A percentile compares a stretch with the other conserved stretches of the same genome.
These are phyloP conservation scores for Lactuca saligna DNA, from an alignment of 129 eudicot genomes.

Conservation along the genomic window DNA sequence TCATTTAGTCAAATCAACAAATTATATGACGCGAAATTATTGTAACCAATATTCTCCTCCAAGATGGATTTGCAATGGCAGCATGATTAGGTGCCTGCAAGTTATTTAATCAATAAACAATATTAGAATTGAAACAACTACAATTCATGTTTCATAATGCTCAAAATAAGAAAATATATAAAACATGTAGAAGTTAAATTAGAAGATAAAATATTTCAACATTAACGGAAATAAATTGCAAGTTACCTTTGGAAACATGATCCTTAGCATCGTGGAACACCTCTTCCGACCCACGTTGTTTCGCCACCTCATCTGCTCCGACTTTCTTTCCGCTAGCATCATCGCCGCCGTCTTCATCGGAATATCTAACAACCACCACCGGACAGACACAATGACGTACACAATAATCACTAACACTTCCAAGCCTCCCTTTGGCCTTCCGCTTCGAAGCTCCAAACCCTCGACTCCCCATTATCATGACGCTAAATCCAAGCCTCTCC, in stretches of 20 bases:
- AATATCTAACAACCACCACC: conserved; percentile 57
- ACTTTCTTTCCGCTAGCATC: conserved; percentile 14
- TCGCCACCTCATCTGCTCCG: conserved; percentile 15
- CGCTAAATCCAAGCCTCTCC: conserved; percentile 58
- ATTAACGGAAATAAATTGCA: not conserved
- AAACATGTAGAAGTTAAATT: too few relatives aligned
- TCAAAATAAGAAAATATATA: not conserved
- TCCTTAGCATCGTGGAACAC: conserved; percentile 42
- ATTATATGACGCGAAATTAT: conserved; percentile 4
- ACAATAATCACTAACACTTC: conserved; percentile 67
- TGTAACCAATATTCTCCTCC: conserved; percentile 15
- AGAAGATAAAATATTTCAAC: not conserved
- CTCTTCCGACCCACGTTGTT: conserved; percentile 34
- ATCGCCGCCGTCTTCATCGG: conserved; percentile 25
- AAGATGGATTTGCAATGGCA: not conserved
- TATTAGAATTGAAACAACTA: not conserved
- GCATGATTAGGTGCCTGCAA: conserved; percentile 10
- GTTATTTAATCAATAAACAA: not conserved
- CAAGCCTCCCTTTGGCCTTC: conserved; percentile 42
- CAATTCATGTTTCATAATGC: not conserved
- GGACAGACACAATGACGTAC: conserved; percentile 67
- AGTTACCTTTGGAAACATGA: conserved; percentile 20
- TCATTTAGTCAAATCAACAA: conserved; percentile 2
- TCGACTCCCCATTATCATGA: conserved; percentile 63
- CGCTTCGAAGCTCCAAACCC: conserved; percentile 54